Base-by-base conservation (phyloP, 2,329 filamentous ascomycete genomes). In the Cladobotryum mycophilum region DNA sequence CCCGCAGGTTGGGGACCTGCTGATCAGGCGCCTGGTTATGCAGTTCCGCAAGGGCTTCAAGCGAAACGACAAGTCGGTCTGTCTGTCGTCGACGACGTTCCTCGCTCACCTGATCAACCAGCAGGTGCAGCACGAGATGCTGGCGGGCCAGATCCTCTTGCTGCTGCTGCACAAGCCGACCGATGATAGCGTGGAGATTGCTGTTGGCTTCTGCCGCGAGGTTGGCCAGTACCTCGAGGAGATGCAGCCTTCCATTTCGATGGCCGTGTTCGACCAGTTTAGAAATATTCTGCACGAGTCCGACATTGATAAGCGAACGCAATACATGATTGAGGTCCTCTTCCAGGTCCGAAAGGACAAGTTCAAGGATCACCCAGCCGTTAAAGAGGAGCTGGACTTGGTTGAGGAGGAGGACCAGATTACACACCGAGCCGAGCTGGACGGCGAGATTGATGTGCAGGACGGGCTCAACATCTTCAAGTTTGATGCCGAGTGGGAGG, bases 401-500 rank as follows among this genome's bases (percentile, higher is more conserved):
- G 89, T 99, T 8, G 92, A 97, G 70, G 93, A 99, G 69, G 92
- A 97, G 67, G 93, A 99, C 64, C 93, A 97, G 66, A 95, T 97
- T 61, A 97, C 93, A 1, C 93, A 99, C 70, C 80, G 83, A 50
- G 76, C 89, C 45, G 85, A 86, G 45, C 71, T 99, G 30, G 88
- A 96, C 57, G 90, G 90, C 56, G 84, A 90, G 36, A 78, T 96
- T 48, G 86, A 93, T 45, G 84, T 89, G 0, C 85, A 96, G 66
- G 91, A 97, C 60, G 81, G 82, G 0, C 76, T 97, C 48, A 99
- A 99, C 63, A 85, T 99, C 53, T 99, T 99, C 80, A 97, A 96
- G 64, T 90, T 85, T 59, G 93, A 99, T 63, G 62, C 88, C 0
- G 80, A 96, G 30, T 99, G 87, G 79, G 89, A 96, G 67, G 85